Conservation (phyloP, 1,284 basidiomycete species). For the Ustilago shanxiensis region DNA sequence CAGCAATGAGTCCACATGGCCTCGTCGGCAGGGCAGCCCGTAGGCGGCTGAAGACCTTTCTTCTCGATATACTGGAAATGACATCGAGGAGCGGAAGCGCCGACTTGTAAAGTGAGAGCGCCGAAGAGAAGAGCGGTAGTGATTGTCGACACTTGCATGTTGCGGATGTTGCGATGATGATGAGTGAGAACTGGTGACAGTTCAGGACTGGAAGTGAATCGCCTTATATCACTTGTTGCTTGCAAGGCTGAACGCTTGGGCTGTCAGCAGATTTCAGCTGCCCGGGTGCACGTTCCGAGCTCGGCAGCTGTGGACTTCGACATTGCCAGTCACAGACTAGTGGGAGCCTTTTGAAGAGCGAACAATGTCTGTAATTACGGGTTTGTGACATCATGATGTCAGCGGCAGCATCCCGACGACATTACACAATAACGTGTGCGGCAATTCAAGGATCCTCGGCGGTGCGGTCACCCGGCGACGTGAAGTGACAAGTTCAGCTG, state of each 20-base stretch:
- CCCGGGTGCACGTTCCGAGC: neutral
- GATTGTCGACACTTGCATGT: slow-evolving; percentile 12
- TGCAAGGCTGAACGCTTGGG: neutral
- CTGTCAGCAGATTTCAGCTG: neutral
- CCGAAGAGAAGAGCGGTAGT: slow-evolving; percentile 1
- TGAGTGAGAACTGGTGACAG: neutral
- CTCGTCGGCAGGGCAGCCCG: slow-evolving; percentile 11
- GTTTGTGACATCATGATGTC: neutral
- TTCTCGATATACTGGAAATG: slow-evolving; percentile 3
- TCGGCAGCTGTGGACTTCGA: neutral
- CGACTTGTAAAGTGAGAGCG: slow-evolving; percentile 3
- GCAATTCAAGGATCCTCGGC: neutral
- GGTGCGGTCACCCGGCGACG: neutral
- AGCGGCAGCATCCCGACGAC: no score
- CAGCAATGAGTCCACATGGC: slow-evolving; percentile 29
- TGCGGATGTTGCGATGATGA: slow-evolving; percentile 9
- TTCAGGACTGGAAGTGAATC: neutral
- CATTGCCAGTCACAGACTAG: neutral
- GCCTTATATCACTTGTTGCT: neutral
- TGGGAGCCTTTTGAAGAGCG: neutral
- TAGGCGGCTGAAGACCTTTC: neutral
- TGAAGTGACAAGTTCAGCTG: neutral
- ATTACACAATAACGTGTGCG: no score
- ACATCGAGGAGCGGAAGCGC: slow-evolving; percentile 31
- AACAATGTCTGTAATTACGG: neutral